These are phyloP conservation scores for Margaritispora aquatica DNA, from an alignment of 495 filamentous ascomycete species.

Conservation along the genomic window DNA sequence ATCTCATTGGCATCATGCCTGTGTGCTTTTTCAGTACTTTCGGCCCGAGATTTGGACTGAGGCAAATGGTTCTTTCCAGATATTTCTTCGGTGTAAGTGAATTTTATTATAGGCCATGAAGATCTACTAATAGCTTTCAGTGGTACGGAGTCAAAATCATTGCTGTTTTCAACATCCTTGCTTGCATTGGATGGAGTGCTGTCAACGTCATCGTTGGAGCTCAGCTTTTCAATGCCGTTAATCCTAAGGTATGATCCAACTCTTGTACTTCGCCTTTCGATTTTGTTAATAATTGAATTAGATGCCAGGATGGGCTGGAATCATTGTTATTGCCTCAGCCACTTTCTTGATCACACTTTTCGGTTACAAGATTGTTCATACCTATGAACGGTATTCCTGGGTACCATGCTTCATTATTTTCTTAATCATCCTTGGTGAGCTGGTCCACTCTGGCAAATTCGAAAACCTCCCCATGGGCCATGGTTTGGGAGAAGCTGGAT, in stretches of 20 bases:
- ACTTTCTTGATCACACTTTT: conserved; percentile 69
- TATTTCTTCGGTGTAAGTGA: conserved; percentile 76
- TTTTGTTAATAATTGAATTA: no score
- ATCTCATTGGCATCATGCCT: conserved; percentile 64
- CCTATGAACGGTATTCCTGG: conserved; percentile 75
- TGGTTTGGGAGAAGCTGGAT: conserved; percentile 56
- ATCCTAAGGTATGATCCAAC: conserved; percentile 53
- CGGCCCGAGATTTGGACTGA: conserved; percentile 69
- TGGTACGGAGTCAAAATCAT: conserved; percentile 36
- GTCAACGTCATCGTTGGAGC: conserved; percentile 75
- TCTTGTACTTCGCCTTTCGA: no score
- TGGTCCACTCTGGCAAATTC: conserved; percentile 72
- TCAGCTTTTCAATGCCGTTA: conserved; percentile 73
- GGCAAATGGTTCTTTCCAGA: conserved; percentile 81
- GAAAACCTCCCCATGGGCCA: conserved; percentile 56
- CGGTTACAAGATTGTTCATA: conserved; percentile 77
- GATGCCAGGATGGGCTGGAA: no score
- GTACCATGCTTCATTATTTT: conserved; percentile 74
- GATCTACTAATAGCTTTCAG: neutral
- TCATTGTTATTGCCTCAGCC: conserved; percentile 61
- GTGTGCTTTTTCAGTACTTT: conserved; percentile 79
- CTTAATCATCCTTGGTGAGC: conserved; percentile 65
- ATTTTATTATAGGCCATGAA: conserved; percentile 20
- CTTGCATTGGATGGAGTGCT: conserved; percentile 71
- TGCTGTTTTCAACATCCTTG: conserved; percentile 68